phyloP scores from a whole-genome alignment of 106 monocot species.

The Hemerocallis citrina region DNA sequence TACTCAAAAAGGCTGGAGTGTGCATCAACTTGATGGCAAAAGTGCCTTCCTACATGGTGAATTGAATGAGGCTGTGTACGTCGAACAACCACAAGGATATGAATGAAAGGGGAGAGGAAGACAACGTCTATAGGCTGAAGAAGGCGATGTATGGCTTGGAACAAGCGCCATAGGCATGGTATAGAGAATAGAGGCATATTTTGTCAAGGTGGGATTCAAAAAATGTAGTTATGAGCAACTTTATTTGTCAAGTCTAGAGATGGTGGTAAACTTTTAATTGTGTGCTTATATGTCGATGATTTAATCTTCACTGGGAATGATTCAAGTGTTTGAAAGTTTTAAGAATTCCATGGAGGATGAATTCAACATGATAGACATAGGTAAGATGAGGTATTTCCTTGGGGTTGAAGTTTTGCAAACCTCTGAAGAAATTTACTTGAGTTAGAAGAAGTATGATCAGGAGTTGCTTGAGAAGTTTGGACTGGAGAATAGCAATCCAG shows the following conservation, averaged over 20 bases:
- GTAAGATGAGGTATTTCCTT: too few species aligned
- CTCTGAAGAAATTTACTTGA: background rate
- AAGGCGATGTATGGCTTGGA: too few species aligned
- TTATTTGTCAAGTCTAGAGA: background rate
- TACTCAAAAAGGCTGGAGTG: slow-evolving; percentile 2
- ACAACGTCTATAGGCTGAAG: background rate
- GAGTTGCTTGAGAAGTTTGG: background rate
- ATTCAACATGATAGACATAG: too few species aligned
- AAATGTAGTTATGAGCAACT: background rate
- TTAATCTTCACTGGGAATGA: slow-evolving; percentile 3
- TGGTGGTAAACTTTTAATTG: slow-evolving; percentile 1
- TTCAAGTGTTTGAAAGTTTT: background rate
- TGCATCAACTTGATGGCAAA: slow-evolving; percentile 1
- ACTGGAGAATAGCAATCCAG: background rate
- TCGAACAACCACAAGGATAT: background rate
- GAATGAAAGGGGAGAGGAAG: background rate
- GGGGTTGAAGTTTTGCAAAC: too few species aligned
- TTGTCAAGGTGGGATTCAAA: too few species aligned
- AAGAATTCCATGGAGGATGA: too few species aligned
- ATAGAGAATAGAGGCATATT: too few species aligned
- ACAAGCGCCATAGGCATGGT: too few species aligned
- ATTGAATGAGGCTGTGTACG: too few species aligned
- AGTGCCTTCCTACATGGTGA: too few species aligned
- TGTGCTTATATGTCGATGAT: background rate
- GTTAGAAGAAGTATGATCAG: background rate